Percentiles rank a stretch among this genome's conserved stretches.
Evolutionary conservation across 2,329 filamentous ascomycete species (phyloP).

Genomic region (Calonectria montana): DNA sequence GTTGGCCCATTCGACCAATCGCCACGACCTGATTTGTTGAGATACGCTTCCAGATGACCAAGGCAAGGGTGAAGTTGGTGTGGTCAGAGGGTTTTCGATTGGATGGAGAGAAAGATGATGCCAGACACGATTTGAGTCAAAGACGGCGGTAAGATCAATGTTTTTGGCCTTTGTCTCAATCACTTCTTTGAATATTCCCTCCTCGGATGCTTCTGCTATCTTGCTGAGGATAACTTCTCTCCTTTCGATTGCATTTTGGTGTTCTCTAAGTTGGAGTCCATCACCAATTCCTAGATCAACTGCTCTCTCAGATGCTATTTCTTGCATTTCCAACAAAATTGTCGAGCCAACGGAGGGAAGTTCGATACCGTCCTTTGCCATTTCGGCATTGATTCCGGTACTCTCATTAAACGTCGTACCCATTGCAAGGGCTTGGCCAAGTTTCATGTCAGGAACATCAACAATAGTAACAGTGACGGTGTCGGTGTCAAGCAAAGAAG

Average conservation of each 20-base stretch:
- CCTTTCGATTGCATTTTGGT: conserved; percentile 81
- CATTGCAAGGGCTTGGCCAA: conserved; percentile 90
- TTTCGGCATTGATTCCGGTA: conserved; percentile 94
- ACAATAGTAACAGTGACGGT: conserved; percentile 91
- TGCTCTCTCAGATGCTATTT: conserved; percentile 79
- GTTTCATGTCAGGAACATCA: conserved; percentile 81
- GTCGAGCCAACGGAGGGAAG: conserved; percentile 79
- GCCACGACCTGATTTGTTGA: conserved; percentile 91
- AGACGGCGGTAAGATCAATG: conserved; percentile 78
- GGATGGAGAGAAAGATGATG: conserved; percentile 93
- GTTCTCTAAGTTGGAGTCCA: conserved; percentile 74
- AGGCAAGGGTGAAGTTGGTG: conserved; percentile 77
- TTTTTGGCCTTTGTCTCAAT: conserved; percentile 82
- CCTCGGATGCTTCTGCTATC: conserved; percentile 82
- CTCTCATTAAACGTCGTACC: conserved; percentile 92
- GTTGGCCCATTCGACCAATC: conserved; percentile 96
- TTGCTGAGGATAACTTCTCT: conserved; percentile 87
- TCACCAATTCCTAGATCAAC: conserved; percentile 82
- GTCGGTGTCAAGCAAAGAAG: conserved; percentile 79
- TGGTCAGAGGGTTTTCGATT: conserved; percentile 69
- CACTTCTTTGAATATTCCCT: conserved; percentile 81
- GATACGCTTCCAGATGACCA: conserved; percentile 96
- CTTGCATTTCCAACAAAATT: conserved; percentile 86
- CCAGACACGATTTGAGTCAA: conserved; percentile 91
- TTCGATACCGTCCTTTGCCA: conserved; percentile 94